Evolutionary conservation across 345 rosid species (phyloP).

Genomic region (Eucalyptus shirleyi): DNA sequence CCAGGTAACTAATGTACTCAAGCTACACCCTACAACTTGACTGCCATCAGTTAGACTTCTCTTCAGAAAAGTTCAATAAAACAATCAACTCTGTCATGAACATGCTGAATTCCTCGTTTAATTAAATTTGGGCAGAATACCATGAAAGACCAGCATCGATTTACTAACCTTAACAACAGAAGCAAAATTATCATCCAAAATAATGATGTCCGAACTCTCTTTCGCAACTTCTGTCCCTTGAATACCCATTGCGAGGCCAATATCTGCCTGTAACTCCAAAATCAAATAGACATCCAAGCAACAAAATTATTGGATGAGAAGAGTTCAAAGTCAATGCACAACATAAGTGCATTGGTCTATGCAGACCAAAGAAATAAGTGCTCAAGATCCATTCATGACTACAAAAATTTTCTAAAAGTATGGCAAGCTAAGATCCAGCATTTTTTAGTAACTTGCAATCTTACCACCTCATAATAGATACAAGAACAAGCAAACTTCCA

Average conservation of each 20-base stretch:
- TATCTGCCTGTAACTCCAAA: neutral
- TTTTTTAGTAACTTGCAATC: too few relatives aligned
- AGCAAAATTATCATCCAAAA: too few relatives aligned
- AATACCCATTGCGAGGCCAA: too few relatives aligned
- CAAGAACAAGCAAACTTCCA: too few relatives aligned
- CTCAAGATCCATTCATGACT: neutral
- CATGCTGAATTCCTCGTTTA: neutral
- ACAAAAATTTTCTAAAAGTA: neutral
- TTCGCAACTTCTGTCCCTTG: too few relatives aligned
- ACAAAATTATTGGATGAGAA: neutral
- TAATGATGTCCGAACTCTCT: too few relatives aligned
- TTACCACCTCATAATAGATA: too few relatives aligned
- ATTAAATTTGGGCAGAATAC: neutral
- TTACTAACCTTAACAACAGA: conserved; percentile 33
- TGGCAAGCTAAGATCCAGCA: neutral
- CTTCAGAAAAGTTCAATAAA: neutral
- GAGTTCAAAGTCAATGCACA: neutral
- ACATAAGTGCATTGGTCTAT: neutral
- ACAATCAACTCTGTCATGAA: neutral
- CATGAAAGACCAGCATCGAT: neutral
- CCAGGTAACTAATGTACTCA: neutral
- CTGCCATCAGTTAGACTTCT: neutral
- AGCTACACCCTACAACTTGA: neutral
- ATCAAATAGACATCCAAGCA: neutral
- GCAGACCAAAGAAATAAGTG: neutral